Evolutionary conservation across 805 yeast species (phyloP), one percentile per base, ranked within the genome.

Genomic region (Komagataella ulmi): DNA sequence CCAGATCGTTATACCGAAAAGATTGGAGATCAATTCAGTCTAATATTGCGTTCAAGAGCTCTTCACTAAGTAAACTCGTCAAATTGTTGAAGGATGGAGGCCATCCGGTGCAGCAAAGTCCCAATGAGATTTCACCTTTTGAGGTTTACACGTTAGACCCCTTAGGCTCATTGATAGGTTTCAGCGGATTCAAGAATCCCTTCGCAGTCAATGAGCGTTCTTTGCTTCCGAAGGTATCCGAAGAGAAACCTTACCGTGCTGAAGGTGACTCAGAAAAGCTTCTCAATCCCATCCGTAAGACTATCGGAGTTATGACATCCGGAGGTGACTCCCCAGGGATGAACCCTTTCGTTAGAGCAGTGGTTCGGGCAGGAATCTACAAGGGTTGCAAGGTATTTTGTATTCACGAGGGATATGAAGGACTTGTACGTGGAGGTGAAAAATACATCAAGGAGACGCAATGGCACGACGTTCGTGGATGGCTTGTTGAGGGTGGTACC

Each of bases 311-410:
- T 50, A 89, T 93, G 91, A 93, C 98, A 5, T 88, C 96, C 1
- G 99, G 99, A 59, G 99, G 99, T 68, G 99, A 93, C 65, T 86
- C 98, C 51, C 99, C 95, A 30, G 99, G 99, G 61, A 93, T 93
- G 99, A 88, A 89, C 68, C 91, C 97, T 3, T 87, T 83, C 24
- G 99, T 93, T 6, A 77, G 99, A 56, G 96, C 98, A 0, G 95
- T 93, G 54, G 96, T 91, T 7, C 79, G 99, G 60, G 80, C 97
- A 1, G 96, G 96, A 55, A 88, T 93, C 56, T 79, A 74, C 71
- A 75, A 81, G 53, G 90, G 85, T 17, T 93, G 98, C 71, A 95
- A 89, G 56, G 91, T 89, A 30, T 93, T 76, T 61, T 97, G 95
- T 24, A 81, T 95, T 49, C 83, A 79, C 65, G 99, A 93, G 69